Evolutionary conservation across 495 filamentous ascomycete genomes (phyloP).

Genomic region (Podospora comata): DNA sequence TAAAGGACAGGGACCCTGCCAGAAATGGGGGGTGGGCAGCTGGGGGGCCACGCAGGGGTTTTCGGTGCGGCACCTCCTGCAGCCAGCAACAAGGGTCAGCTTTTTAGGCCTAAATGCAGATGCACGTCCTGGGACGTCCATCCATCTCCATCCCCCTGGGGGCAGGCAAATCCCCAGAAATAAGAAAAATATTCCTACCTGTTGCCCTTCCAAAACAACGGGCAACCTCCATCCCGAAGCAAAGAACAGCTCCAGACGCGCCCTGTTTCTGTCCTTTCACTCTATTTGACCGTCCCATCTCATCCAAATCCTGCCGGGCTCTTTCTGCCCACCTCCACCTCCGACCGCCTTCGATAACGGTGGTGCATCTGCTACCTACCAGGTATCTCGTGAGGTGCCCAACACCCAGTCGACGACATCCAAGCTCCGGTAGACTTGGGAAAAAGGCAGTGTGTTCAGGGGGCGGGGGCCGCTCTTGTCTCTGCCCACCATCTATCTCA

Average conservation of each 20-base stretch:
- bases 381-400: too few species aligned
- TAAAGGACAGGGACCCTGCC: not conserved
- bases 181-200: constrained; percentile 14
- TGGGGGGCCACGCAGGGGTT: constrained; percentile 27
- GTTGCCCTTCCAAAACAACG: constrained; percentile 4
- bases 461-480: constrained; percentile 11
- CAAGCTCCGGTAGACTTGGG: not conserved
- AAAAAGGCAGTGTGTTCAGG: not conserved
- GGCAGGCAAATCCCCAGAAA: constrained; percentile 18
- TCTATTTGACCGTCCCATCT: not conserved
- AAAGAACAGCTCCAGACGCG: not conserved
- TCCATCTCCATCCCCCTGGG: not conserved
- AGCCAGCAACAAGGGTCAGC: constrained; percentile 29
- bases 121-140: constrained; percentile 9
- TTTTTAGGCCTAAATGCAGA: constrained; percentile 35
- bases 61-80: constrained; percentile 27
- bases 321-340: constrained; percentile 1
- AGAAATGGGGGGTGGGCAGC: not conserved
- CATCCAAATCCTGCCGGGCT: not conserved
- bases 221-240: not conserved
- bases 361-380: not conserved
- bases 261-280: not conserved
- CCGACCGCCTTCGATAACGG: not conserved
- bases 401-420: not conserved
- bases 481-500: constrained; percentile 5